Conservation (phyloP, 2,329 filamentous ascomycete genomes). For the Immersiporthe knoxdaviesiana region DNA sequence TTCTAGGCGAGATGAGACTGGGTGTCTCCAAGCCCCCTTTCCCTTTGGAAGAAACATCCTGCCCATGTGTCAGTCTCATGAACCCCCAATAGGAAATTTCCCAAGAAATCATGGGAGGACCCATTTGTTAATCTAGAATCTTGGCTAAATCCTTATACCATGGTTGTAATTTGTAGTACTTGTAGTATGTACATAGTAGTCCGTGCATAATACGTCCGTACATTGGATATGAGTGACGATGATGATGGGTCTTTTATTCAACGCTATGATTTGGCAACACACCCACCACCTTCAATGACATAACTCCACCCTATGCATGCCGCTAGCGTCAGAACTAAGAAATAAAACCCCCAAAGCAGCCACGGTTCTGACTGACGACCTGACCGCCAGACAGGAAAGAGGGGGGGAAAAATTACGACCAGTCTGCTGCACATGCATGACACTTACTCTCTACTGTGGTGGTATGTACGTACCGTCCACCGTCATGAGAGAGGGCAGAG, state of each 20-base stretch:
- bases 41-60: not conserved
- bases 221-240: not conserved
- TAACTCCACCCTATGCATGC: not conserved
- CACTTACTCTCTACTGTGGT: not conserved
- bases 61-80: not conserved
- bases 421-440: not conserved
- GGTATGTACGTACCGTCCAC: not conserved
- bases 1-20: conserved; percentile 3
- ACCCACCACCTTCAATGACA: not conserved
- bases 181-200: too few relatives aligned
- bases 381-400: not conserved
- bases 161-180: not conserved
- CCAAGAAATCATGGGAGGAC: not conserved
- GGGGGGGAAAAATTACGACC: not conserved
- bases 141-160: not conserved
- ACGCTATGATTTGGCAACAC: not conserved
- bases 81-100: not conserved
- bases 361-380: not conserved
- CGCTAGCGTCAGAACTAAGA: not conserved
- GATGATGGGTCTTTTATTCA: not conserved
- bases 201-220: too few relatives aligned
- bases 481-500: not conserved
- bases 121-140: not conserved
- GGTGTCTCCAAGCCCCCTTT: not conserved
- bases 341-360: not conserved